phyloP scores from a whole-genome alignment of 768 basidiomycete species.

The Leccinum variicolor region DNA sequence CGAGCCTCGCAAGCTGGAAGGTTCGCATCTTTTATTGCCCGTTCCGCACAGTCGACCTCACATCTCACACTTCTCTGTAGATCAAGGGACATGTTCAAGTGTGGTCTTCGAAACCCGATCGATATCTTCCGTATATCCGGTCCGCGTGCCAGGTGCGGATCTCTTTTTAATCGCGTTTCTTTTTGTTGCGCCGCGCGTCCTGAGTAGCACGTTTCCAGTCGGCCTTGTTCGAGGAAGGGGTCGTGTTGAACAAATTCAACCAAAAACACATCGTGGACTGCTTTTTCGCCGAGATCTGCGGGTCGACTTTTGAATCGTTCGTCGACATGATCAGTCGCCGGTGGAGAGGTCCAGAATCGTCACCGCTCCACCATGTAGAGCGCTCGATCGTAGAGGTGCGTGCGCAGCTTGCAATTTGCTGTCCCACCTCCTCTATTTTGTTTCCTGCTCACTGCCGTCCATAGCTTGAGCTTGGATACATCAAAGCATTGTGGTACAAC shows the following conservation, averaged over 20 bases:
- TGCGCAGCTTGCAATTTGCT: not conserved
- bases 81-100: slow-evolving; percentile 48
- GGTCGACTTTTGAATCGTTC: slow-evolving; percentile 49
- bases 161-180: not conserved
- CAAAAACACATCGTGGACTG: slow-evolving; percentile 56
- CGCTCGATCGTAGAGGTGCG: slow-evolving; percentile 37
- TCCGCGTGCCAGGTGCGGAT: slow-evolving; percentile 57
- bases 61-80: slow-evolving; percentile 24
- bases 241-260: slow-evolving; percentile 50
- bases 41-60: not conserved
- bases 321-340: slow-evolving; percentile 35
- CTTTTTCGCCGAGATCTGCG: slow-evolving; percentile 63
- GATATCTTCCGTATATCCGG: slow-evolving; percentile 54
- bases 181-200: not conserved
- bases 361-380: slow-evolving; percentile 42
- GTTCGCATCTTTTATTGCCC: slow-evolving; percentile 28
- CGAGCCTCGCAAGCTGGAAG: slow-evolving; percentile 60
- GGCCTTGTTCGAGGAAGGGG: slow-evolving; percentile 51
- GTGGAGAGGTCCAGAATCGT: slow-evolving; percentile 35
- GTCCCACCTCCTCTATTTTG: not conserved
- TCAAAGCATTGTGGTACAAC: slow-evolving; percentile 65
- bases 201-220: slow-evolving; percentile 38
- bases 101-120: slow-evolving; percentile 42
- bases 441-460: not conserved
- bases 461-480: slow-evolving; percentile 57